Conservation (phyloP, 768 basidiomycete species). For the Mrakia blollopis region DNA sequence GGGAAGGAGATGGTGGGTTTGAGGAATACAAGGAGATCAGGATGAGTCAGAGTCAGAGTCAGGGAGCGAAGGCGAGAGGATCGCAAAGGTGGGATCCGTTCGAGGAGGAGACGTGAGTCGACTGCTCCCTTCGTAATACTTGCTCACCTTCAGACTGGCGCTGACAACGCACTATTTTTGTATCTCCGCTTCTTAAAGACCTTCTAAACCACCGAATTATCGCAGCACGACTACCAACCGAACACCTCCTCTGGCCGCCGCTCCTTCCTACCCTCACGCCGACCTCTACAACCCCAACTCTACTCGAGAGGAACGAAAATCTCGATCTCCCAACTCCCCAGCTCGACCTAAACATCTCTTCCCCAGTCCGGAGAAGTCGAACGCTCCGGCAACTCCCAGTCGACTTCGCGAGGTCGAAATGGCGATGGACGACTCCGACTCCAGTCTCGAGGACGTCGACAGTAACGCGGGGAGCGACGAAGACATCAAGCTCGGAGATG, state of each 20-base stretch:
- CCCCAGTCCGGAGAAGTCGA: not conserved
- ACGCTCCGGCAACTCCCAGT: not conserved
- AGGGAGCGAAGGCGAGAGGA: not conserved
- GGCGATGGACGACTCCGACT: not conserved
- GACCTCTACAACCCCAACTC: slow-evolving; percentile 2
- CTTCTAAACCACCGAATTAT: not conserved
- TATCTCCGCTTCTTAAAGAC: no score
- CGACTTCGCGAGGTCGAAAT: not conserved
- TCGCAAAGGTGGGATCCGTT: not conserved
- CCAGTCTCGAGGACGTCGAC: not conserved
- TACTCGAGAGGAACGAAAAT: slow-evolving; percentile 12
- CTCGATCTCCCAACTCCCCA: slow-evolving; percentile 20
- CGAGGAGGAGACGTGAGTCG: slow-evolving; percentile 6
- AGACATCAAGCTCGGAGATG: not conserved
- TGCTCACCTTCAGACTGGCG: no score
- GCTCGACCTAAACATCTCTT: slow-evolving; percentile 12
- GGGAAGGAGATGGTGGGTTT: slow-evolving; percentile 10
- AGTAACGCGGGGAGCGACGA: not conserved
- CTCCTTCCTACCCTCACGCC: slow-evolving; percentile 17
- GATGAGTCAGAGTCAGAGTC: slow-evolving; percentile 13
- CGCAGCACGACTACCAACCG: not conserved
- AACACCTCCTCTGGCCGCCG: not conserved
- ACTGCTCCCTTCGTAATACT: no score
- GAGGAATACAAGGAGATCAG: slow-evolving; percentile 6
- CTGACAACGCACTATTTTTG: no score